These are phyloP conservation scores for Fragaria vesca DNA, from an alignment of 306 rosid genomes.

Conservation along the genomic window DNA sequence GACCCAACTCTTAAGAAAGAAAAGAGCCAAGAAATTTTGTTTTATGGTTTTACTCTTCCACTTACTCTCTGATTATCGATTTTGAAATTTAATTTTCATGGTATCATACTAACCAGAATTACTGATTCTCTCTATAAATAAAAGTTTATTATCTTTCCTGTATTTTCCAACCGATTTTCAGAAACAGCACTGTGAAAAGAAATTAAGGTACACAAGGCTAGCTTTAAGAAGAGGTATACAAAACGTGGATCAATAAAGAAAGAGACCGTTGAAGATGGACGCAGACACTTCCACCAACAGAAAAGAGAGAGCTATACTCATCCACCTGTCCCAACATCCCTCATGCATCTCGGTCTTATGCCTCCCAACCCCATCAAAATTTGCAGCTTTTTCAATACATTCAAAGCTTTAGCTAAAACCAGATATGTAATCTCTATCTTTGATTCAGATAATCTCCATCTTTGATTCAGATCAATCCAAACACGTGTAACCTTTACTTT, in stretches of 20 bases:
- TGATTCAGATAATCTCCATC: background rate
- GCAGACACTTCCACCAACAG: background rate
- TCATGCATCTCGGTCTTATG: background rate
- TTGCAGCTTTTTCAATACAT: background rate
- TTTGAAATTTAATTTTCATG: too few species aligned
- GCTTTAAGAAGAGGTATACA: background rate
- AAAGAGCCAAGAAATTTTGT: too few species aligned
- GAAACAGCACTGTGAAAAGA: background rate
- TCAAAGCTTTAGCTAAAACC: background rate
- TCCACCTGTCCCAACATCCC: constrained; percentile 2
- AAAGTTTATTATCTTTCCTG: too few species aligned
- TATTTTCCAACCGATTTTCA: background rate
- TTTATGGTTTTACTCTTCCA: too few species aligned
- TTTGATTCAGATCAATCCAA: background rate
- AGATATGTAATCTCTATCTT: background rate
- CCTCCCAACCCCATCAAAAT: background rate
- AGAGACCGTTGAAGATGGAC: background rate
- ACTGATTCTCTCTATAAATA: background rate
- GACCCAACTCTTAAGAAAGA: too few species aligned
- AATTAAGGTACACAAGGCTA: background rate
- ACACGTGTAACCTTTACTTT: background rate
- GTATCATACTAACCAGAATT: background rate
- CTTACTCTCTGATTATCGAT: too few species aligned
- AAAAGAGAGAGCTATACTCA: background rate
- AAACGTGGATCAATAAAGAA: constrained; percentile 30